Base-by-base conservation (phyloP, 805 yeast species). In the Cyberlindnera saturnus region DNA sequence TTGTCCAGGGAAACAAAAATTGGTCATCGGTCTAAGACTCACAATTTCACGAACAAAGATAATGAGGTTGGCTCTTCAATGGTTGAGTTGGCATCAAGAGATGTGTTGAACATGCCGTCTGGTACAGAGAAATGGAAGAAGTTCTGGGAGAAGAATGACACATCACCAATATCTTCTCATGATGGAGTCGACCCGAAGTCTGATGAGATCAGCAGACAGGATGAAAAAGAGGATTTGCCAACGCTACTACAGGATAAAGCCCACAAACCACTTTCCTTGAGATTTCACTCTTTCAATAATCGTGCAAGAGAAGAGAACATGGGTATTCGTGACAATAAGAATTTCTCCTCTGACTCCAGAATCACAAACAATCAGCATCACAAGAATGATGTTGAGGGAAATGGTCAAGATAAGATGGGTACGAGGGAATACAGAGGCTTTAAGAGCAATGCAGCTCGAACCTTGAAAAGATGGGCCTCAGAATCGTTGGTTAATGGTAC, bases 281-380 rank as follows among this genome's bases (percentile, higher is more conserved):
- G 44, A 9, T 63, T 60, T 43, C 71, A 71, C 47, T 81, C 96
- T 0, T 91, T 90, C 66, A 91, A 90, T 61, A 80, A 86, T 57
- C 73, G 95, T 55, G 95, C 96, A 0, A 96, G 97, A 26, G 83
- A 75, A 43, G 95, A 87, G 26, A 91, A 91, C 57, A 65, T 69
- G 33, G 98, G 98, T 41, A 75, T 91, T 17, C 69, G 95, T 44
- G 96, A 89, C 46, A 79, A 77, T 57, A 91, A 91, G 66, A 78
- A 80, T 43, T 77, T 80, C 41, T 86, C 96, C 8, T 73, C 81
- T 1, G 98, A 91, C 61, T 74, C 90, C 0, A 76, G 98, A 59
- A 81, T 90, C 31, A 81, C 81, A 38, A 79, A 80, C 31, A 84
- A 74, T 53, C 66, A 66, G n/a, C 62, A 59, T 11, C 96, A 90